Conservation (phyloP, 148 eudicot species). For the Fagopyrum tataricum region DNA sequence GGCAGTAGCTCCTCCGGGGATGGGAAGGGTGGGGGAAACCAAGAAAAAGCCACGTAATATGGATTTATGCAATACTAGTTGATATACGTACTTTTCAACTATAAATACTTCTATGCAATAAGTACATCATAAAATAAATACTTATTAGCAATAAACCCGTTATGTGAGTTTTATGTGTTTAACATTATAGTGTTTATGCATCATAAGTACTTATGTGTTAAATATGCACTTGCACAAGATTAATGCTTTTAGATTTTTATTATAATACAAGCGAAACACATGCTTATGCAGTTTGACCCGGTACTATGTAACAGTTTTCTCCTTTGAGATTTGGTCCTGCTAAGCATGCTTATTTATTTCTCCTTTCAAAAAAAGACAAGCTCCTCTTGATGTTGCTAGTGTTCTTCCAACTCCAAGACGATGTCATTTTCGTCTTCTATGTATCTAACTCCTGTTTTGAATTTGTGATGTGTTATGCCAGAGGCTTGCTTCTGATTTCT, state of each 20-base stretch:
- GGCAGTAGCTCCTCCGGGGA: not conserved
- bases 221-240: no score
- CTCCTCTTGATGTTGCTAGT: not conserved
- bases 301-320: not conserved
- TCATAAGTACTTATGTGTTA: no score
- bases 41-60: not conserved
- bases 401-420: not conserved
- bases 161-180: no score
- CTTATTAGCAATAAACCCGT: no score
- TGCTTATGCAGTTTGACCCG: not conserved
- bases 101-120: no score
- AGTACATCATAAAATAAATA: no score
- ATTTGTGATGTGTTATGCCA: conserved; percentile 23
- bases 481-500: conserved; percentile 81
- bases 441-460: not conserved
- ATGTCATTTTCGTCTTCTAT: not conserved
- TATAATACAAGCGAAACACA: no score
- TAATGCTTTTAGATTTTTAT: no score
- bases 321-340: not conserved
- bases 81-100: no score
- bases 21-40: not conserved
- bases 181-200: no score
- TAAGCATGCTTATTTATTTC: not conserved
- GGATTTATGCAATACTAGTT: not conserved
- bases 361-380: not conserved